phyloP scores from a whole-genome alignment of 768 basidiomycete genomes.

The Tephrocybe rancida region DNA sequence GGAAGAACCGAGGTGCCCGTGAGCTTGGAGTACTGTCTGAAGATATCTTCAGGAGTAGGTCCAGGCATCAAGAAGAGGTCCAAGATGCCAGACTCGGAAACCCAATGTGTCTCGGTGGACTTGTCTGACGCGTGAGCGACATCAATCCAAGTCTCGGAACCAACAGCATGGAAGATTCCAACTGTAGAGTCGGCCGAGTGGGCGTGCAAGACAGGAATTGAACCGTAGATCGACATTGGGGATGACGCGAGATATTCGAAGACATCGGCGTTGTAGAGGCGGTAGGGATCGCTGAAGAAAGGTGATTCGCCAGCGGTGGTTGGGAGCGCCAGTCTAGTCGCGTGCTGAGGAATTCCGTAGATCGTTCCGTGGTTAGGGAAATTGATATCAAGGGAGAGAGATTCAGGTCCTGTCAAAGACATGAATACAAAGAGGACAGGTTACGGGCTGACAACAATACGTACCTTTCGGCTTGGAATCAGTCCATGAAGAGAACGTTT shows the following conservation, averaged over 20 bases:
- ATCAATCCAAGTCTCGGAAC: conserved; percentile 95
- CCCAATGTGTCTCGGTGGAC: conserved; percentile 92
- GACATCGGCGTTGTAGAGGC: conserved; percentile 93
- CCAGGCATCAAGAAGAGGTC: conserved; percentile 95
- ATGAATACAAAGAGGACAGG: background rate
- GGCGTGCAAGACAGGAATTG: conserved; percentile 92
- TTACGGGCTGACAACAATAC: background rate
- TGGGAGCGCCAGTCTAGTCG: conserved; percentile 86
- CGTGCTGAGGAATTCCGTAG: conserved; percentile 97
- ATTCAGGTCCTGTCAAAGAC: conserved; percentile 85
- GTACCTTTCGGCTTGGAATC: conserved; percentile 96
- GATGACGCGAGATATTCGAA: conserved; percentile 92
- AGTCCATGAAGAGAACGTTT: conserved; percentile 83
- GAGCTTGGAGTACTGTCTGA: conserved; percentile 81
- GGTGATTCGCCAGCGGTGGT: conserved; percentile 81
- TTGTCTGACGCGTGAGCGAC: conserved; percentile 67
- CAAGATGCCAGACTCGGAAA: conserved; percentile 95
- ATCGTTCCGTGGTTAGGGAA: conserved; percentile 92
- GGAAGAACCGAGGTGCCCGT: conserved; percentile 91
- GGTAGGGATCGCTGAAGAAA: conserved; percentile 87
- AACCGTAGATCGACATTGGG: conserved; percentile 84
- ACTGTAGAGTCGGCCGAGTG: conserved; percentile 88
- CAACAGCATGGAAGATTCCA: conserved; percentile 85
- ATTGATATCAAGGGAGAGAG: conserved; percentile 86
- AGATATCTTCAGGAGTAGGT: conserved; percentile 79